A percentile compares a stretch with the other conserved stretches of the same genome.
phyloP scores from a whole-genome alignment of 805 yeast genomes.

The Lipomyces japonicus region DNA sequence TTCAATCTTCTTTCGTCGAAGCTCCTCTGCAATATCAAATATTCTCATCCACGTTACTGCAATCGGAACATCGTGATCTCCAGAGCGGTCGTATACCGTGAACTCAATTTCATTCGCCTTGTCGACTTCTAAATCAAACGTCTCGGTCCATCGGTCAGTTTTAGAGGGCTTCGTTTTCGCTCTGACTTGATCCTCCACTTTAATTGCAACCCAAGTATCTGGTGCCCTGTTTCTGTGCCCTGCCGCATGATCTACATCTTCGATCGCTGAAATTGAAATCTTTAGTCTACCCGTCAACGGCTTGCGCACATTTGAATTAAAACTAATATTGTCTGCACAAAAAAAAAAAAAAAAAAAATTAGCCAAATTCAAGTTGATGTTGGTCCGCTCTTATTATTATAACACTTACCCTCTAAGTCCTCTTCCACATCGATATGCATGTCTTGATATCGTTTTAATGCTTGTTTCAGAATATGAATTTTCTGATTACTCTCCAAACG shows the following conservation, averaged over 20 bases:
- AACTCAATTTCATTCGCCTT: slow-evolving; percentile 90
- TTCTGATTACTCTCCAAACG: slow-evolving; percentile 73
- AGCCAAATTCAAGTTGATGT: neutral
- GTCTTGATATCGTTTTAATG: slow-evolving; percentile 83
- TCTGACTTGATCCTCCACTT: slow-evolving; percentile 82
- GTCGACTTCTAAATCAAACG: slow-evolving; percentile 73
- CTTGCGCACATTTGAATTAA: slow-evolving; percentile 67
- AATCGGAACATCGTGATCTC: slow-evolving; percentile 68
- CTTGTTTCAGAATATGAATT: slow-evolving; percentile 74
- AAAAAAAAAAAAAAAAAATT: neutral
- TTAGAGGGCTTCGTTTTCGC: slow-evolving; percentile 73
- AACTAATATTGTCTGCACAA: slow-evolving; percentile 44
- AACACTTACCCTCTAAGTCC: slow-evolving; percentile 33
- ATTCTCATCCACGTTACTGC: slow-evolving; percentile 89
- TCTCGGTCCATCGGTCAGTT: slow-evolving; percentile 79
- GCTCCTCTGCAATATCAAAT: slow-evolving; percentile 89
- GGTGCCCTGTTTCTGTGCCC: slow-evolving; percentile 69
- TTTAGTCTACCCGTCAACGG: slow-evolving; percentile 78
- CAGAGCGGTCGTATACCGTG: slow-evolving; percentile 71
- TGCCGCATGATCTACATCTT: slow-evolving; percentile 91
- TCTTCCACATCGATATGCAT: slow-evolving; percentile 72
- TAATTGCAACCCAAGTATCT: slow-evolving; percentile 71
- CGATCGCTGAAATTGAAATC: slow-evolving; percentile 67
- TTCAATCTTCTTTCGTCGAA: slow-evolving; percentile 82
- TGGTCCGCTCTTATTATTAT: slow-evolving; percentile 21